Base-by-base conservation (phyloP, 2,329 filamentous ascomycete genomes). In the Neonectria punicea region DNA sequence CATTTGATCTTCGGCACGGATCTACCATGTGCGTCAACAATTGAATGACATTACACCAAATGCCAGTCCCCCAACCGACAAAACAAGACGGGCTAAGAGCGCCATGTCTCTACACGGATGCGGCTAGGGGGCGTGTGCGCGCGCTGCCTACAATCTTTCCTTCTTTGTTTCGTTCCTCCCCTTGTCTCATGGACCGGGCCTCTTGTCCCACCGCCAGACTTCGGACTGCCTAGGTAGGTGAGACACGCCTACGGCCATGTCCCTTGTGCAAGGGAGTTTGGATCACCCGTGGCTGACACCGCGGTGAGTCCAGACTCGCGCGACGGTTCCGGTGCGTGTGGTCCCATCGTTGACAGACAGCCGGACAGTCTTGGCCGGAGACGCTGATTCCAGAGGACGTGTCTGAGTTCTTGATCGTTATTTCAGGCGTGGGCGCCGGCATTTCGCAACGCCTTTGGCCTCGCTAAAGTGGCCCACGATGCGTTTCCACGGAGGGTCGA, bases 31-130 rank as follows among this genome's bases (percentile, higher is more conserved):
- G 34, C 20, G 41, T 34, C 20, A 47, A 47, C 44, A 39, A 50
- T 53, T 58, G 61, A 57, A 53, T 53, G 47, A 28, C 60, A 63
- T 58, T 56, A 53, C 53, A 53, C 54, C 60, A 53, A 63, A 57
- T 63, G 53, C 60, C 60, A 57, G 54, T 58, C 49, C 44, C 54
- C 20, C 39, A 54, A 58, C 60, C 41, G 61, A 49, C 41, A 9
- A 30, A 62, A 61, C 25, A 56, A 7, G 7, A 20, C 43, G 46
- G 46, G 32, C 54, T 16, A 63, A 47, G 28, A 20, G 28, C 55
- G 55, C 49, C 54, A 30, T 63, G 61, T 63, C 55, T 61, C 50
- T 53, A 22, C 20, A 54, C 18, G 41, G 39, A 47, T 25, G 22
- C 25, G 32, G 25, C 14, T 34, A 32, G 41, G 54, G 32, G 25